phyloP scores from a whole-genome alignment of 2,329 filamentous ascomycete genomes.

The Magnaporthales sp. region DNA sequence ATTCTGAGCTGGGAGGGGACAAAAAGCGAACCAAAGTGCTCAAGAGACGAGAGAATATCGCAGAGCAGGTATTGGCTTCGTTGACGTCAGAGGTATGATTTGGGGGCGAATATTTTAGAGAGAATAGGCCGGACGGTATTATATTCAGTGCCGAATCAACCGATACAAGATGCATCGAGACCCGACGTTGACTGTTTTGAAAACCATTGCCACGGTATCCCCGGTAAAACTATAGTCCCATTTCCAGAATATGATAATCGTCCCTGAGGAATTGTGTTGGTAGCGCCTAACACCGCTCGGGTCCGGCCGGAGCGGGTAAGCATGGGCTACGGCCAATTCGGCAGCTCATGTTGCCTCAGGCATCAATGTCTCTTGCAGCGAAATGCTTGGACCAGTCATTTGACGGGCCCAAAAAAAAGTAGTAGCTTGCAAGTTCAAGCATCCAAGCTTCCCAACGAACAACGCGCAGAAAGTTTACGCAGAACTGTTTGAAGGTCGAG shows the following conservation, averaged over 20 bases:
- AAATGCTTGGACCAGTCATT: background rate
- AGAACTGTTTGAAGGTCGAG: background rate
- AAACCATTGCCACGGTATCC: background rate
- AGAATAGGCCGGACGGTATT: background rate
- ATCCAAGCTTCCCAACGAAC: background rate
- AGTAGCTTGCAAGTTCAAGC: background rate
- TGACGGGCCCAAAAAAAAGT: background rate
- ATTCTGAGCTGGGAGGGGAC: slow-evolving; percentile 45
- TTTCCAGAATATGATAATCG: background rate
- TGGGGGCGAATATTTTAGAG: background rate
- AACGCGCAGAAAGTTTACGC: background rate
- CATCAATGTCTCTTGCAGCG: background rate
- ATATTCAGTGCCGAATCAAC: background rate
- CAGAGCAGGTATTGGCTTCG: slow-evolving; percentile 23
- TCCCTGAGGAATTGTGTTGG: background rate
- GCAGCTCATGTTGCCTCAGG: background rate
- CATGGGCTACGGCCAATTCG: background rate
- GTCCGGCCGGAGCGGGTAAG: background rate
- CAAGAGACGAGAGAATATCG: slow-evolving; percentile 36
- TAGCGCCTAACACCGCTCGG: background rate
- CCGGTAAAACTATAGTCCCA: background rate
- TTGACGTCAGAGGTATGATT: background rate
- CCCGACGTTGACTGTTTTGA: background rate
- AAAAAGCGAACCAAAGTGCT: slow-evolving; percentile 39
- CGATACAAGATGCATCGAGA: background rate